Base-by-base conservation (phyloP, 495 filamentous ascomycete species). In the Daldinia vernicosa region DNA sequence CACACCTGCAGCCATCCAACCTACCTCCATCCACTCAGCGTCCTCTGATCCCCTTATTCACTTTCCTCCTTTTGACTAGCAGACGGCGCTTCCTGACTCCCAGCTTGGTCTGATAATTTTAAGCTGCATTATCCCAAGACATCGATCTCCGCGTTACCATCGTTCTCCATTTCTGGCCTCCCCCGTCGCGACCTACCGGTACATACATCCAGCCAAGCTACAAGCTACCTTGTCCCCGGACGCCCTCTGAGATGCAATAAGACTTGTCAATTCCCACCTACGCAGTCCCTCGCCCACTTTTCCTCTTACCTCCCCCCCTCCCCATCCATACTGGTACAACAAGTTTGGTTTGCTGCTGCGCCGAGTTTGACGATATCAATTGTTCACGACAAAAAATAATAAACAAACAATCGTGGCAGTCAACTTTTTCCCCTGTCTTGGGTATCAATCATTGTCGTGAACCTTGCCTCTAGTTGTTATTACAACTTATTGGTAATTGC, bases 41-140 rank as follows among this genome's bases (percentile, higher is more conserved):
- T 58, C 58, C 63, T 63, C 55, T 55, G 65, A 51, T 73, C 61
- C 59, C 70, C 63, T 58, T 68, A 66, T 47, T 54, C 58, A 50
- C 51, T 69, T 56, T 53, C 51, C 40, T 51, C 67, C 69, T 51
- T 30, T 67, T 61, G 32, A 60, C 76, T 75, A 70, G 27, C 61
- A 51, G 30, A 60, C 65, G 69, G 66, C 76, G 78, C 75, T 78
- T 74, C 74, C 68, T 74, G 59, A 65, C 56, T 69, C 73, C 73
- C 71, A 70, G 53, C 65, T 58, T 58, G 57, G 60, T 54, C 59
- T 63, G 67, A 67, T 69, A 71, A 71, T 73, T 56, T 71, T 62
- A 40, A 62, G 69, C 37, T 73, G 69, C 75, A 77, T 30, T 19
- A 64, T 67, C 68, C 68, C 68, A 67, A 74, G 70, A 75, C 77